Evolutionary conservation across 495 filamentous ascomycete species (phyloP).

Genomic region (Gamarada debralockiae): DNA sequence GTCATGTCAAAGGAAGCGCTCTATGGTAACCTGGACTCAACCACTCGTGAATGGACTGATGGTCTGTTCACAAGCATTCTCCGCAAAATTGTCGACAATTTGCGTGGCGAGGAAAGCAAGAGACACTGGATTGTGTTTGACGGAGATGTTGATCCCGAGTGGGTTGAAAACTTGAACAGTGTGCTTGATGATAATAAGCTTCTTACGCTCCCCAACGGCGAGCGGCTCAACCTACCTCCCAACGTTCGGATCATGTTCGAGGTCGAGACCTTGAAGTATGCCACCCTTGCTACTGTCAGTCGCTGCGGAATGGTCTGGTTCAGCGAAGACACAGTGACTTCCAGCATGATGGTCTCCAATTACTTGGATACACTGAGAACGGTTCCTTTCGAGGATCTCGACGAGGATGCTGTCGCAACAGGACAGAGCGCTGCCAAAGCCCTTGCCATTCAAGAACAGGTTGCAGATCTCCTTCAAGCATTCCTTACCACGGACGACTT

Average conservation of each 20-base stretch:
- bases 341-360: constrained; percentile 87
- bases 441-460: constrained; percentile 68
- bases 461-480: constrained; percentile 71
- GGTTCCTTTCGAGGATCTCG: constrained; percentile 85
- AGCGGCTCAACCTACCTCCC: constrained; percentile 86
- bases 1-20: constrained; percentile 99
- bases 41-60: constrained; percentile 97
- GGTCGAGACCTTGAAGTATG: constrained; percentile 97
- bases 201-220: constrained; percentile 92
- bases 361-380: constrained; percentile 81
- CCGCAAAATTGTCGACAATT: constrained; percentile 96
- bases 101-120: constrained; percentile 93
- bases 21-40: constrained; percentile 93
- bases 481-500: constrained; percentile 75
- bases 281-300: constrained; percentile 93
- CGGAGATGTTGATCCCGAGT: constrained; percentile 97
- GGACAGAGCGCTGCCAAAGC: constrained; percentile 76
- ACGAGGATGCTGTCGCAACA: constrained; percentile 80
- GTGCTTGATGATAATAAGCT: constrained; percentile 99
- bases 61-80: constrained; percentile 97
- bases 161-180: constrained; percentile 99
- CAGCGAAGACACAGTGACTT: constrained; percentile 92
- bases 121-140: constrained; percentile 99
- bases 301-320: constrained; percentile 99
- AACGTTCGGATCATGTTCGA: constrained; percentile 99